Evolutionary conservation across 2,329 filamentous ascomycete genomes (phyloP).

Genomic region (Alternaria gaisen): DNA sequence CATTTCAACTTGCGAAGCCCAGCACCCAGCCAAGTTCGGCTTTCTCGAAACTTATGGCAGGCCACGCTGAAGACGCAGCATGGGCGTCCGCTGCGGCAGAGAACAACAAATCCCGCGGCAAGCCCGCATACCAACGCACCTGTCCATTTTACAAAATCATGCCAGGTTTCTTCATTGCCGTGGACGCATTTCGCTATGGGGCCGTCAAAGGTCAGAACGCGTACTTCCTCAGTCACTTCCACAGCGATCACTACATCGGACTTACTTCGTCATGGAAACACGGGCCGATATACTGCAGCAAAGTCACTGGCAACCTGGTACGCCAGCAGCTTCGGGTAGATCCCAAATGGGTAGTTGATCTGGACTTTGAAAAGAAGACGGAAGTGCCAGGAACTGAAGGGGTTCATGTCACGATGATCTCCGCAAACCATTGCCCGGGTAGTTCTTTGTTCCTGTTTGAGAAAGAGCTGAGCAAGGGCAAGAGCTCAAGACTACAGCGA

Average conservation of each 20-base stretch:
- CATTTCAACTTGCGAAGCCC: constrained; percentile 67
- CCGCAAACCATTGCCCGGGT: constrained; percentile 95
- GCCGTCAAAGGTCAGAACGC: constrained; percentile 90
- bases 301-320: constrained; percentile 88
- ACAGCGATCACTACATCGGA: constrained; percentile 96
- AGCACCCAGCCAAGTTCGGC: constrained; percentile 66
- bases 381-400: constrained; percentile 85
- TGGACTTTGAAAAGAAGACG: constrained; percentile 83
- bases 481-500: constrained; percentile 71
- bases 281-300: constrained; percentile 95
- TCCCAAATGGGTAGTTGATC: constrained; percentile 80
- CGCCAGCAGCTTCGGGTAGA: constrained; percentile 86
- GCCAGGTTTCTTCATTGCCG: constrained; percentile 89
- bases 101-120: constrained; percentile 80
- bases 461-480: constrained; percentile 71
- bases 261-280: constrained; percentile 88
- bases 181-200: constrained; percentile 95
- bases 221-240: constrained; percentile 97
- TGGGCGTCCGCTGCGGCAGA: constrained; percentile 88
- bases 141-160: constrained; percentile 99
- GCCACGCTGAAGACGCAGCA: constrained; percentile 86
- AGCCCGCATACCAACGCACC: constrained; percentile 85
- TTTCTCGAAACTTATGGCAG: constrained; percentile 92
- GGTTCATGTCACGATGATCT: constrained; percentile 90
- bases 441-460: constrained; percentile 94